Percentiles rank a stretch among this genome's conserved stretches.
These are phyloP conservation scores for Mortierella sp. DNA, from an alignment of 371 early-diverging fungal genomes.

Conservation along the genomic window DNA sequence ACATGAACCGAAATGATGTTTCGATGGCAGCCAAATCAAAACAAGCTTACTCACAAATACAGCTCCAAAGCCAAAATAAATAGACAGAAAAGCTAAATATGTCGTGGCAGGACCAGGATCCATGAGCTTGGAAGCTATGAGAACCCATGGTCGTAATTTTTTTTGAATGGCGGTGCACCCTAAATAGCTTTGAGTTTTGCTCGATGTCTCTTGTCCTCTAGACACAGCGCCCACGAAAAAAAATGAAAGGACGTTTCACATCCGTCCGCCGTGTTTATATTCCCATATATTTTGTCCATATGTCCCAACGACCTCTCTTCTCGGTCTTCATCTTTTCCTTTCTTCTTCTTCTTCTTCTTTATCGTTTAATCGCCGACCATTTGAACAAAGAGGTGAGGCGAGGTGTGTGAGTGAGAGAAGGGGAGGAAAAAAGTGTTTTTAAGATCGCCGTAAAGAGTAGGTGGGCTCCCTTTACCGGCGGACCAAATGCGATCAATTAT, in stretches of 20 bases:
- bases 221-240: no score
- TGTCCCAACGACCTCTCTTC: not conserved
- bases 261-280: no score
- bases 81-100: no score
- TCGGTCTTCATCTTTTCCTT: not conserved
- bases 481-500: constrained; percentile 6
- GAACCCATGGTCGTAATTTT: no score
- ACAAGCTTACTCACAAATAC: not conserved
- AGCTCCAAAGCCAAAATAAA: no score
- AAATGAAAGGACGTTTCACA: not conserved
- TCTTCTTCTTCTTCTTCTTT: not conserved
- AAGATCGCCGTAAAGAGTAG: not conserved
- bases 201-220: not conserved
- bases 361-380: not conserved
- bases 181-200: constrained; percentile 4
- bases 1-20: no score
- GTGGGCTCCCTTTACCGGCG: not conserved
- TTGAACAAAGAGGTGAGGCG: not conserved
- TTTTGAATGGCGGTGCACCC: no score
- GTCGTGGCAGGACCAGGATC: no score
- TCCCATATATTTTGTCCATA: not conserved
- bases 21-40: not conserved
- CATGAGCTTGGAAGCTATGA: no score
- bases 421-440: not conserved
- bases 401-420: not conserved